Evolutionary conservation across 371 early-diverging fungal species (phyloP), one percentile per base, ranked within the genome.

Genomic region (Mortierella sp.): DNA sequence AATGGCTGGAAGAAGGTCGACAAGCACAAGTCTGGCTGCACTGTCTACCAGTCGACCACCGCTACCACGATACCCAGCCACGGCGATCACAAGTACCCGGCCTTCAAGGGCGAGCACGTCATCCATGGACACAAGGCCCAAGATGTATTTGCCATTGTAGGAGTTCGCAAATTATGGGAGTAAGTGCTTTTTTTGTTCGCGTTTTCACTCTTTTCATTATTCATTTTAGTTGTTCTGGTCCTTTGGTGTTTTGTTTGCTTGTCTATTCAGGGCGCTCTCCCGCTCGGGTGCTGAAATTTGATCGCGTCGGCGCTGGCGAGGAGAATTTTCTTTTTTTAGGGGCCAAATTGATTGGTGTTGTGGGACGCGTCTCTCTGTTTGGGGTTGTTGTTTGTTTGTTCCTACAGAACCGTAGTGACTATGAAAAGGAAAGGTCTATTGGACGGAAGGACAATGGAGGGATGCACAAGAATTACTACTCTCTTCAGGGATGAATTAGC

Each of bases 91-190:
- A 92, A 92, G 73, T 78, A 88, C 6, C 91, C 93, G 3, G 84
- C 91, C 35, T 93, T 93, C 84, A 92, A 91, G 81, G 93, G 94
- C 29, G 93, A 93, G 78, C 88, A 89, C 14, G 77, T 93, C 16
- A 92, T 95, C 71, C 90, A 90, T 72, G 93, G 93, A 7, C 92
- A 91, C 75, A 82, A 90, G 27, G 94, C 95, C 3, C 93, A 94
- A 60, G 89, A 93, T n/a, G 90, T 95, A 35, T 93, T 93, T 80
- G 89, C 93, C 44, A 90, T 94, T 29, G 90, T 95, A 72, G 91
- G 91, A 51, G 92, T 91, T 88, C 82, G 95, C 44, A 92, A 92
- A 72, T 75, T 94, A 21, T 93, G 93, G 93, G 93, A 93, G 84
- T 84, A 84, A 81, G 84, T 87, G 11, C 11, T 5, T 58, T 58